Percentiles rank a stretch among this genome's conserved stretches.
phyloP scores from a whole-genome alignment of 2,329 filamentous ascomycete genomes.

The Cordyceps cateniannulata region DNA sequence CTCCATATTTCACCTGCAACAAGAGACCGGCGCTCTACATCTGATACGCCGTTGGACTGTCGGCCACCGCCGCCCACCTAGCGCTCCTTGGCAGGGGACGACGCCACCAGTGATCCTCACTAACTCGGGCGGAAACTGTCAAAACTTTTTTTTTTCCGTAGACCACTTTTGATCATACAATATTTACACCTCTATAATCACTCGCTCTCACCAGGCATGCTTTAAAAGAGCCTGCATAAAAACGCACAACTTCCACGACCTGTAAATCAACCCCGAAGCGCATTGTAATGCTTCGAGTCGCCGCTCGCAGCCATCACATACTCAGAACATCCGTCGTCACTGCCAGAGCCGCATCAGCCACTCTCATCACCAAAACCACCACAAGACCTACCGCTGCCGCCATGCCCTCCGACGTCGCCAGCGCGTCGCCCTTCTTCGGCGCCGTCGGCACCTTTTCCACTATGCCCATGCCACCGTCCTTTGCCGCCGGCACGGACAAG shows the following conservation, averaged over 20 bases:
- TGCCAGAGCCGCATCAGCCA: neutral
- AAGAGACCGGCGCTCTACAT: neutral
- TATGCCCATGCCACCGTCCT: constrained; percentile 28
- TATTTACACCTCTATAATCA: neutral
- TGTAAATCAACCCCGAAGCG: neutral
- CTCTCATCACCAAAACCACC: neutral
- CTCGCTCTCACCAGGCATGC: neutral
- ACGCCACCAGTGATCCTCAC: neutral
- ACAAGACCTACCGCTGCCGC: neutral
- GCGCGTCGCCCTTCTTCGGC: constrained; percentile 5
- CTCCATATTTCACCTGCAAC: too few relatives aligned
- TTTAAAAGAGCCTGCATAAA: neutral
- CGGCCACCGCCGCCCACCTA: constrained; percentile 5
- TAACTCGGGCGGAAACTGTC: neutral
- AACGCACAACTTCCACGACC: neutral
- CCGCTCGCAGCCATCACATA: neutral
- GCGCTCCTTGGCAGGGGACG: constrained; percentile 6
- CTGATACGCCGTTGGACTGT: neutral
- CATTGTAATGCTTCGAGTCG: constrained; percentile 5
- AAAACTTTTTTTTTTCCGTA: neutral
- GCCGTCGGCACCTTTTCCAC: constrained; percentile 13
- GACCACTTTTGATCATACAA: neutral
- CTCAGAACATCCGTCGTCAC: neutral
- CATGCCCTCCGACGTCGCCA: constrained; percentile 9
- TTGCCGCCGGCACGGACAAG: constrained; percentile 41